Evolutionary conservation across 352 stramenopile genomes (phyloP).

Genomic region (Pythium brachiatum): DNA sequence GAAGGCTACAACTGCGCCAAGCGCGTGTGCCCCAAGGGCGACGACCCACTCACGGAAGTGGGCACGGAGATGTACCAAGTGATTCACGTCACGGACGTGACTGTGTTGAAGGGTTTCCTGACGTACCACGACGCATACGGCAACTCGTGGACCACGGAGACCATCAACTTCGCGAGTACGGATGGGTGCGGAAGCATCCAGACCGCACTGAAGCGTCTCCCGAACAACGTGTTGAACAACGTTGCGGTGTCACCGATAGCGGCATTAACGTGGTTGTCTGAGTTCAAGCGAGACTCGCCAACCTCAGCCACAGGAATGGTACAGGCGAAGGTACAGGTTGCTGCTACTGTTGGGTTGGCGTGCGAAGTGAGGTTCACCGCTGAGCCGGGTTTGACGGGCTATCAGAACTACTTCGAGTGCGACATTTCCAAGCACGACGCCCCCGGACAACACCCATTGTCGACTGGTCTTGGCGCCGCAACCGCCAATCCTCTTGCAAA

Average conservation of each 20-base stretch:
- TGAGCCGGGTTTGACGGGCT: conserved; percentile 51
- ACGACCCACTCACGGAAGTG: conserved; percentile 63
- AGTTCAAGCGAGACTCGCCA: conserved; percentile 27
- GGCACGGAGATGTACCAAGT: conserved; percentile 62
- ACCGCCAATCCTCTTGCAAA: conserved; percentile 26
- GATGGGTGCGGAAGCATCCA: conserved; percentile 36
- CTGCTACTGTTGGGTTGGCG: background rate
- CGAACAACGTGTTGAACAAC: conserved; percentile 69
- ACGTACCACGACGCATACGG: conserved; percentile 78
- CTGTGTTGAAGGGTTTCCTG: conserved; percentile 32
- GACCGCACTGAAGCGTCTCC: conserved; percentile 37
- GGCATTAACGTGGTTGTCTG: conserved; percentile 9
- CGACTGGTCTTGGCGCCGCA: background rate
- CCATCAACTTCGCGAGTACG: conserved; percentile 27
- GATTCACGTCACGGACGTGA: conserved; percentile 25
- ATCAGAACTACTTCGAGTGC: conserved; percentile 55
- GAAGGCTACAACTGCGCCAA: conserved; percentile 59
- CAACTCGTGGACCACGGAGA: conserved; percentile 54
- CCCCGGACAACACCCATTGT: conserved; percentile 38
- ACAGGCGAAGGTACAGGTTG: too few species aligned
- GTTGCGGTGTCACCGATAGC: conserved; percentile 30
- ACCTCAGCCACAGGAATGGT: conserved; percentile 6
- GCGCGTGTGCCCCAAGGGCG: conserved; percentile 80
- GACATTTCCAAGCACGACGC: conserved; percentile 36
- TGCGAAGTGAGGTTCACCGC: conserved; percentile 53